Evolutionary conservation across 2,329 filamentous ascomycete genomes (phyloP).

Genomic region (Aureobasidium namibiae): DNA sequence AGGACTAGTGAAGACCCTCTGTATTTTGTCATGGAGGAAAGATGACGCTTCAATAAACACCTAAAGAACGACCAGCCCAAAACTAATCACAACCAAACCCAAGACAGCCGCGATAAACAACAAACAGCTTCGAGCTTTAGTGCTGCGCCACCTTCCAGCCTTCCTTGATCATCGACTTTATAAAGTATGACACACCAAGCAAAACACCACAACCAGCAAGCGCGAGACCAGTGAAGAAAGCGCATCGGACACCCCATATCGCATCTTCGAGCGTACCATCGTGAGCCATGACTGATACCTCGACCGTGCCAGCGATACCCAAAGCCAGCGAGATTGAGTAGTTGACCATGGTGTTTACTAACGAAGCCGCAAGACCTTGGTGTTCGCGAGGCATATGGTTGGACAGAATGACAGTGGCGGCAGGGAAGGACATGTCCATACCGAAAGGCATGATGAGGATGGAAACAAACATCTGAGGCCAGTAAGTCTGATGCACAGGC

Average conservation of each 20-base stretch:
- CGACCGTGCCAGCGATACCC: constrained; percentile 20
- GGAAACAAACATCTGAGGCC: constrained; percentile 29
- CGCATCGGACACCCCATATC: constrained; percentile 18
- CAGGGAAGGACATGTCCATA: constrained; percentile 27
- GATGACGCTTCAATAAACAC: neutral
- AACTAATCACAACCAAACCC: neutral
- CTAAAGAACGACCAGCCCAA: neutral
- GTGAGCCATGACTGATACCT: constrained; percentile 14
- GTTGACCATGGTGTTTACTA: constrained; percentile 22
- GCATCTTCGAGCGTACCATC: constrained; percentile 10
- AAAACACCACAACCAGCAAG: constrained; percentile 18
- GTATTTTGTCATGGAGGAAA: neutral
- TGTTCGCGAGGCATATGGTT: constrained; percentile 22
- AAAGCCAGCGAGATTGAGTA: constrained; percentile 21
- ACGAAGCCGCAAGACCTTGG: constrained; percentile 23
- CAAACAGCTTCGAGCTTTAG: neutral
- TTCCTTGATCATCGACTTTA: constrained; percentile 15
- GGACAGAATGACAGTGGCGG: constrained; percentile 22
- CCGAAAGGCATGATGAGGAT: constrained; percentile 29
- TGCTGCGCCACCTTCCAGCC: constrained; percentile 14
- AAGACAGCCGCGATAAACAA: neutral
- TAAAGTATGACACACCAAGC: constrained; percentile 18
- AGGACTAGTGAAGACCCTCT: neutral
- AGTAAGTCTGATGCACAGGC: constrained; percentile 29
- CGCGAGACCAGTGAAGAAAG: constrained; percentile 21